Conservation (phyloP, 2,329 filamentous ascomycete species). For the Paradendryphiella salina region DNA sequence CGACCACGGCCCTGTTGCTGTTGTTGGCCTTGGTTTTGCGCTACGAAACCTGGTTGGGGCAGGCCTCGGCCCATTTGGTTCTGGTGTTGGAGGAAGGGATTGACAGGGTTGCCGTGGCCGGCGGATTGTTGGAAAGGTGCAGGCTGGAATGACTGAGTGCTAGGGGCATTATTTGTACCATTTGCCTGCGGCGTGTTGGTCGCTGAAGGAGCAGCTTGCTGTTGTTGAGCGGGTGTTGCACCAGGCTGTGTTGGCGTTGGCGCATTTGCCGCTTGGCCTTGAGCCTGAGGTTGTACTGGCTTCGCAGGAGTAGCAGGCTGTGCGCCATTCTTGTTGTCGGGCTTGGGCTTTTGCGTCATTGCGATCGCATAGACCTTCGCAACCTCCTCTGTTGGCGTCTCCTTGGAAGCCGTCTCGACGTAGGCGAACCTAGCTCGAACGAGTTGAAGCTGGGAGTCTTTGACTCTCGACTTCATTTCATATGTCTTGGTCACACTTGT, state of each 20-base stretch:
- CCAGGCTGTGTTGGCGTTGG: conserved; percentile 11
- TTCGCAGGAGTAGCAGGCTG: conserved; percentile 25
- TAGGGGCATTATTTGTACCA: conserved; percentile 12
- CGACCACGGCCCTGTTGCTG: conserved; percentile 25
- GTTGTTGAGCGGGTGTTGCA: conserved; percentile 17
- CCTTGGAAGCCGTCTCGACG: conserved; percentile 78
- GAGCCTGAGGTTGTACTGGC: conserved; percentile 9
- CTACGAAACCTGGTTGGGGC: conserved; percentile 32
- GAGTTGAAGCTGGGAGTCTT: conserved; percentile 64
- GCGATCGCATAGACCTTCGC: conserved; percentile 86
- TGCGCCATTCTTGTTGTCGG: conserved; percentile 29
- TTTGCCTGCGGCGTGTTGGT: conserved; percentile 19
- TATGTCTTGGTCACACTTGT: conserved; percentile 62
- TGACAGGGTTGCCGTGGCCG: conserved; percentile 10
- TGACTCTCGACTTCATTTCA: conserved; percentile 70
- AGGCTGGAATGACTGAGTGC: conserved; percentile 12
- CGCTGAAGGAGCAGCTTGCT: conserved; percentile 8
- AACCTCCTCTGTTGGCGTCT: conserved; percentile 83
- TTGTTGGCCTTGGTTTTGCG: conserved; percentile 25
- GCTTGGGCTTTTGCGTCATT: conserved; percentile 64
- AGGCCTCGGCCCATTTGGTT: conserved; percentile 25
- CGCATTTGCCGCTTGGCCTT: conserved; percentile 1
- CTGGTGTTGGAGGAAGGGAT: conserved; percentile 21
- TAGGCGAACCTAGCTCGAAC: conserved; percentile 74
- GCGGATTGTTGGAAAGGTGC: conserved; percentile 22